Evolutionary conservation across 305 asterid genomes (phyloP).

Genomic region (Striga hermonthica): DNA sequence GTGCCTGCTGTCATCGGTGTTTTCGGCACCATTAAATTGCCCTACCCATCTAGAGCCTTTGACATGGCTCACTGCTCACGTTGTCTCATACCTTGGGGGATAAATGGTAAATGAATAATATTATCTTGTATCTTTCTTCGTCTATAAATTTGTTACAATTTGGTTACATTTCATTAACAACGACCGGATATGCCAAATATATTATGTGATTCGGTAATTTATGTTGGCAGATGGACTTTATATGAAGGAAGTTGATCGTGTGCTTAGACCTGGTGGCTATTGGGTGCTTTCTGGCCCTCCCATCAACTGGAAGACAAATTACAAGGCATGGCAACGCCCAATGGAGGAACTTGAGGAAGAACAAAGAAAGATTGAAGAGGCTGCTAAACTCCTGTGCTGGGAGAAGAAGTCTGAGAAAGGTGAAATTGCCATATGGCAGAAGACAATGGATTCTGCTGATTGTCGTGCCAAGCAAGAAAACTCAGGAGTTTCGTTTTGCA

Average conservation of each 20-base stretch:
- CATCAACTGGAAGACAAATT: conserved; percentile 74
- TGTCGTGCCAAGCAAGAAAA: conserved; percentile 76
- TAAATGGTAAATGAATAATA: conserved; percentile 58
- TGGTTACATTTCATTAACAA: neutral
- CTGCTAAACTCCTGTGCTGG: conserved; percentile 93
- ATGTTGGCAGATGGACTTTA: conserved; percentile 70
- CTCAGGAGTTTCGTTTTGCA: conserved; percentile 61
- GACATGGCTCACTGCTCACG: conserved; percentile 99
- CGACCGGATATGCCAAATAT: neutral
- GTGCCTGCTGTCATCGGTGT: conserved; percentile 98
- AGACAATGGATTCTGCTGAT: conserved; percentile 70
- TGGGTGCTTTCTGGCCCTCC: conserved; percentile 99
- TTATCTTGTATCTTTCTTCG: conserved; percentile 16
- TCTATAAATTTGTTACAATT: conserved; percentile 6
- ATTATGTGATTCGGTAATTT: conserved; percentile 22
- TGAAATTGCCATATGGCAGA: conserved; percentile 92
- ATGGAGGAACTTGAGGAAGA: conserved; percentile 86
- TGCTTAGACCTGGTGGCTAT: conserved; percentile 94
- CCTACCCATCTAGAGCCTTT: conserved; percentile 86
- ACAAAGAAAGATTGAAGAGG: conserved; percentile 86
- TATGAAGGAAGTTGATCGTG: conserved; percentile 97
- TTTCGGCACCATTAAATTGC: conserved; percentile 80
- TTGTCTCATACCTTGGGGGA: conserved; percentile 93
- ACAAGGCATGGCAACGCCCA: conserved; percentile 90
- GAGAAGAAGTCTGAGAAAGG: conserved; percentile 82